These are phyloP conservation scores for Hydnum rufescens DNA, from an alignment of 768 basidiomycete genomes.

Conservation along the genomic window DNA sequence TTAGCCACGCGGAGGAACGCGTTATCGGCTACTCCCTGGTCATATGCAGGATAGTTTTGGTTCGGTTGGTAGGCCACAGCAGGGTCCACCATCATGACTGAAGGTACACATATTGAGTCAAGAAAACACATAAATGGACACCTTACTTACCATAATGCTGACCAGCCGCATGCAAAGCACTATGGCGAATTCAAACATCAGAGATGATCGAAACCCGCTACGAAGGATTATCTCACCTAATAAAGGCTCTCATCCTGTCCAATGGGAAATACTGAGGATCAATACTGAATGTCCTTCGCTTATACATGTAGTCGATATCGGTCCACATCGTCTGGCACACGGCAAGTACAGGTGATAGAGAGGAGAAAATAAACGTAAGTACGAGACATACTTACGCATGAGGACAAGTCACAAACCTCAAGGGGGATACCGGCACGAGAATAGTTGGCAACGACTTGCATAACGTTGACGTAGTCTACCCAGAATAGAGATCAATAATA, in stretches of 20 bases:
- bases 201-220: not conserved
- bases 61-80: slow-evolving; percentile 36
- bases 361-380: not conserved
- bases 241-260: slow-evolving; percentile 25
- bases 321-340: slow-evolving; percentile 58
- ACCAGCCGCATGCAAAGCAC: slow-evolving; percentile 33
- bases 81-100: slow-evolving; percentile 58
- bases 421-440: slow-evolving; percentile 41
- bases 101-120: not conserved
- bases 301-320: slow-evolving; percentile 58
- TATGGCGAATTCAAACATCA: not conserved
- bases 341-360: not conserved
- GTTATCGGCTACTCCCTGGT: slow-evolving; percentile 29
- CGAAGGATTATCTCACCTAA: not conserved
- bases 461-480: slow-evolving; percentile 43
- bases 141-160: slow-evolving; percentile 33
- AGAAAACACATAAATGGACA: slow-evolving; percentile 1
- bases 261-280: slow-evolving; percentile 51
- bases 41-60: slow-evolving; percentile 31
- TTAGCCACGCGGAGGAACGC: slow-evolving; percentile 2
- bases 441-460: slow-evolving; percentile 41
- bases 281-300: slow-evolving; percentile 45
- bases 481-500: not conserved
- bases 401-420: too few species aligned
- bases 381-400: not conserved